A percentile compares a stretch with the other conserved stretches of the same genome.
Conservation (phyloP, 2,329 filamentous ascomycete genomes). For the Didymella keratinophila region DNA sequence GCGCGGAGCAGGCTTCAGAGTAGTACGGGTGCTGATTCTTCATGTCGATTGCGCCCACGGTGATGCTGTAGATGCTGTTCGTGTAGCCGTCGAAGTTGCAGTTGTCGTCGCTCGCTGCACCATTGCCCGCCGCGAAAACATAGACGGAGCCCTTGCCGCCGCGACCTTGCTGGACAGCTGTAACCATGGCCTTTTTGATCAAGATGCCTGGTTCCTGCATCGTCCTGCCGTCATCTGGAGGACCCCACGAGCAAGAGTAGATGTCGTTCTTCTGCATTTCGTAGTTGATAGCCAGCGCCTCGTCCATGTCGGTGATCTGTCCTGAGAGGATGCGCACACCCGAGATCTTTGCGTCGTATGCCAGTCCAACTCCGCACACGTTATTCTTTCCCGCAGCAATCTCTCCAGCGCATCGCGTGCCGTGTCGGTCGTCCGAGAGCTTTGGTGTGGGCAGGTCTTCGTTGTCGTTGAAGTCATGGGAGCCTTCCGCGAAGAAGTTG, state of each 20-base stretch:
- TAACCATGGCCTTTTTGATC: conserved; percentile 89
- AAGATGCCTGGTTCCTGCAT: conserved; percentile 94
- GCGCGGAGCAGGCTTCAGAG: conserved; percentile 93
- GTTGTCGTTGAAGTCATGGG: conserved; percentile 95
- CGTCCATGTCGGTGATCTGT: conserved; percentile 88
- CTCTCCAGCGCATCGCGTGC: conserved; percentile 93
- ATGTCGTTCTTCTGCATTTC: conserved; percentile 91
- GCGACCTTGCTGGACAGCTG: conserved; percentile 88
- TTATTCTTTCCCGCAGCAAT: conserved; percentile 91
- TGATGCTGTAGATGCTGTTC: conserved; percentile 99
- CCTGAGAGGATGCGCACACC: conserved; percentile 93
- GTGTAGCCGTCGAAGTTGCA: conserved; percentile 99
- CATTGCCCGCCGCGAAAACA: conserved; percentile 96
- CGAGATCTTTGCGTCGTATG: conserved; percentile 88
- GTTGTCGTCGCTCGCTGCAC: conserved; percentile 85
- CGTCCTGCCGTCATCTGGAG: conserved; percentile 87
- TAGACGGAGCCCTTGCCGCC: conserved; percentile 86
- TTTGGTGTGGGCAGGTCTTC: conserved; percentile 78
- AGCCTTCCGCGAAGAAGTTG: conserved; percentile 93
- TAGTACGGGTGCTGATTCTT: conserved; percentile 92
- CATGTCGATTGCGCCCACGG: conserved; percentile 89
- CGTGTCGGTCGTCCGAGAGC: conserved; percentile 86
- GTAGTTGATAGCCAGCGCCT: conserved; percentile 92
- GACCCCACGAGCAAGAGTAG: conserved; percentile 98
- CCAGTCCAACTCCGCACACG: conserved; percentile 93